phyloP scores from a whole-genome alignment of 1,284 basidiomycete species.

The Leccinum subatratum region DNA sequence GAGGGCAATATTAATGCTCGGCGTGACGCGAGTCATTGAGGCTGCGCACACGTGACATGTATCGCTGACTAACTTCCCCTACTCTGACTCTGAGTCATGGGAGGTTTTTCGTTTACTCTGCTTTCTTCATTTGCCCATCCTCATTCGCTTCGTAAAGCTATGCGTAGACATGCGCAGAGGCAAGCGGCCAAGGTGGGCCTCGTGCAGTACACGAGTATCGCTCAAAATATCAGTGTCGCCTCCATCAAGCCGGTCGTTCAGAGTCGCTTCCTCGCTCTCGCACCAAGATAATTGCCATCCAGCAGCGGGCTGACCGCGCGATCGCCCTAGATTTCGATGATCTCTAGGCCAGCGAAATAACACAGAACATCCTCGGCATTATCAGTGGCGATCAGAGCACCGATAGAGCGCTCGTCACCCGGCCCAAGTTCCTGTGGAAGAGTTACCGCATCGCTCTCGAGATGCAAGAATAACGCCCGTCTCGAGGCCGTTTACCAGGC shows the following conservation, averaged over 20 bases:
- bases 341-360: conserved; percentile 87
- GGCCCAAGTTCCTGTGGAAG: conserved; percentile 99
- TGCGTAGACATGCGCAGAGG: conserved; percentile 96
- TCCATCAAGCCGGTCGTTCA: conserved; percentile 93
- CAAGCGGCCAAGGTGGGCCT: conserved; percentile 92
- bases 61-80: too few species aligned
- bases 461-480: conserved; percentile 93
- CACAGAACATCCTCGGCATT: conserved; percentile 84
- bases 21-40: too few species aligned
- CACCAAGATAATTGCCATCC: conserved; percentile 82
- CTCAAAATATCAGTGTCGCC: conserved; percentile 86
- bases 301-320: conserved; percentile 75
- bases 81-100: too few species aligned
- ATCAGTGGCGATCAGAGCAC: conserved; percentile 92
- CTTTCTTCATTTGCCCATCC: conserved; percentile 89
- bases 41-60: too few species aligned
- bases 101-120: conserved; percentile 49
- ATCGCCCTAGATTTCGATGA: conserved; percentile 80
- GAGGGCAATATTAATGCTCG: too few species aligned
- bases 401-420: conserved; percentile 92
- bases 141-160: conserved; percentile 90
- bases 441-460: conserved; percentile 95
- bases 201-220: conserved; percentile 95
- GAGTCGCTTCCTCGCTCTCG: conserved; percentile 74
- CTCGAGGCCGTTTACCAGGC: conserved; percentile 95